Evolutionary conservation across 2,329 filamentous ascomycete species (phyloP).

Genomic region (Fusarium tuaranense): DNA sequence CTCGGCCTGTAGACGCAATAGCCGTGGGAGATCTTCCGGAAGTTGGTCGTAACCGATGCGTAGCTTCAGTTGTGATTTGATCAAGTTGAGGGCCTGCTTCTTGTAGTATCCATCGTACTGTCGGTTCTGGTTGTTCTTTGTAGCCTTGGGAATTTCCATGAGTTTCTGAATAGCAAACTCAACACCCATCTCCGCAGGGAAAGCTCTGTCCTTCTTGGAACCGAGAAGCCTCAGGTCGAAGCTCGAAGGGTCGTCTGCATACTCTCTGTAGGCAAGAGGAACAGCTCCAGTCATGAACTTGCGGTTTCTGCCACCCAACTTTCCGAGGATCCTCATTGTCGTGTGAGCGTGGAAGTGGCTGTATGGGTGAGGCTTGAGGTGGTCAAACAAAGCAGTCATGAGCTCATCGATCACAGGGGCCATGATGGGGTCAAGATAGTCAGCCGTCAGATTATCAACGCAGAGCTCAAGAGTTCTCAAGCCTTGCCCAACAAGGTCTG

Average conservation of each 20-base stretch:
- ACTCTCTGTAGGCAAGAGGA: conserved; percentile 84
- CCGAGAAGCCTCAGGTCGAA: conserved; percentile 92
- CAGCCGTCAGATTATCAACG: conserved; percentile 96
- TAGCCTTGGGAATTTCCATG: conserved; percentile 79
- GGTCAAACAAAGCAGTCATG: conserved; percentile 97
- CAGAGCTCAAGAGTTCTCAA: conserved; percentile 94
- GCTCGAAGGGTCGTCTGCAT: conserved; percentile 87
- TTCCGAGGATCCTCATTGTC: conserved; percentile 96
- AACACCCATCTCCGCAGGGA: conserved; percentile 87
- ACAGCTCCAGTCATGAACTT: conserved; percentile 95
- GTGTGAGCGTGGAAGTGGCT: conserved; percentile 98
- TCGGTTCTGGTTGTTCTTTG: conserved; percentile 65
- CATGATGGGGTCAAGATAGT: conserved; percentile 99
- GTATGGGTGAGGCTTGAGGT: conserved; percentile 92
- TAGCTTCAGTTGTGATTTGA: conserved; percentile 90
- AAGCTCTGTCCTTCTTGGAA: conserved; percentile 87
- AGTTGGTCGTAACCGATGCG: conserved; percentile 88
- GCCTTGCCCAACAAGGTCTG: conserved; percentile 94
- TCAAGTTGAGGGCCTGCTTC: conserved; percentile 88
- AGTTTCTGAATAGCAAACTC: conserved; percentile 91
- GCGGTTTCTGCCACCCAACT: conserved; percentile 93
- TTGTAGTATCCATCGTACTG: conserved; percentile 88
- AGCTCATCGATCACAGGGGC: conserved; percentile 98
- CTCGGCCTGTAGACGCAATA: conserved; percentile 89
- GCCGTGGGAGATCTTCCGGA: conserved; percentile 87